Evolutionary conservation across 139 green algal species (phyloP), one percentile per base, ranked within the genome.

Genomic region (Coelastrella sp.): DNA sequence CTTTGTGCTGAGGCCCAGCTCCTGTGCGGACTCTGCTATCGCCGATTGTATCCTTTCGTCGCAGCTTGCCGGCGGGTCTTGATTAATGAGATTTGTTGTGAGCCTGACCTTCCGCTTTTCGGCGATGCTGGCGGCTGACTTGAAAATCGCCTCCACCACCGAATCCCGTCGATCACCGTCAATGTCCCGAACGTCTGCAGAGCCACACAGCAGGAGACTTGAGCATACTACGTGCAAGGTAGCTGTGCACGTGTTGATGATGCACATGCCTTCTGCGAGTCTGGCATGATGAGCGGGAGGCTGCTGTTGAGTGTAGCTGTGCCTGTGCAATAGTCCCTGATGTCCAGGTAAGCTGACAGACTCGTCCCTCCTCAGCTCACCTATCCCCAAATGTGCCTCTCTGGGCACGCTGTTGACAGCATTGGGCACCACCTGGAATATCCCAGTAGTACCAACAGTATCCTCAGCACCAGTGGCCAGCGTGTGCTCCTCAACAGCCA

Each of bases 371-470:
- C 6, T 9, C 19, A 19, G 17, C 88, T 43, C 79, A 93, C 90
- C 90, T 35, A 97, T 95, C 32, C 88, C 91, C 37, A 98, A 71
- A 5, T 87, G 45, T 3, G 90, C 95, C 21, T 94, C 92, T 7
- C 94, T 81, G 1, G 96, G 96, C 50, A 98, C 94, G 5, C 89
- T 95, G 91, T 99, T 99, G 67, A 99, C 90, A 2, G 97, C 95
- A n/a, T 94, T 94, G 2, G 96, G 96, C 23, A 73, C 71, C 21
- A 98, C 84, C 51, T 94, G 78, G 86, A 96, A 94, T n/a, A 86
- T 85, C 1, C 93, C 91, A 5, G 89, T 93, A 2, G 96, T 99
- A 9, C 83, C 96, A 19, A 99, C 96, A 8, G 93, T 97, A 85
- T 99, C 96, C 5, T 74, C 66, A 1, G 90, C 71, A 0, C 89